Percentiles rank a stretch among this genome's conserved stretches.
phyloP scores from a whole-genome alignment of 176 grass and related monocot genomes.

The Alloteropsis semialata region DNA sequence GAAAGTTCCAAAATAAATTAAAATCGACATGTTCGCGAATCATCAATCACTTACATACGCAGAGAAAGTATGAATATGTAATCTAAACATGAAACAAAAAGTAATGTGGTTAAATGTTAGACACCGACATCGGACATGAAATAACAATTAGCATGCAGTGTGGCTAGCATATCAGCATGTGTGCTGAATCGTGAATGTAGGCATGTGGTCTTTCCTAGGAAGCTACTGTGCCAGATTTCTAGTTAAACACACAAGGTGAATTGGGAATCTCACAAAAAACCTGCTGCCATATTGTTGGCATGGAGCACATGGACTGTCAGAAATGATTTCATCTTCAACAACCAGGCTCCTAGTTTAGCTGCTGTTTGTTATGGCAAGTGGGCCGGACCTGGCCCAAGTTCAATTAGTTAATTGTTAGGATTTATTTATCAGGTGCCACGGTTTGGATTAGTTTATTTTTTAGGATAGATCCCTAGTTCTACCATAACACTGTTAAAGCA shows the following conservation, averaged over 20 bases:
- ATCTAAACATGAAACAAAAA: conserved; percentile 13
- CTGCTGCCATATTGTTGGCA: too few relatives aligned
- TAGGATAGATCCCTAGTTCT: too few relatives aligned
- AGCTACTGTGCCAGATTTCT: background rate
- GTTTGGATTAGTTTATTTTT: too few relatives aligned
- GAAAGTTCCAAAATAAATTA: background rate
- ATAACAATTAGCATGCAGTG: background rate
- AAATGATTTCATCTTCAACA: too few relatives aligned
- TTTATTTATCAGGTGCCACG: too few relatives aligned
- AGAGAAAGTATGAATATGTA: background rate
- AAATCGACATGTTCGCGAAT: background rate
- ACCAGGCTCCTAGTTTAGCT: too few relatives aligned
- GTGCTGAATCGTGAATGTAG: background rate
- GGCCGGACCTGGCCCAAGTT: too few relatives aligned
- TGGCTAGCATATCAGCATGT: background rate
- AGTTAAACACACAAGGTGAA: background rate
- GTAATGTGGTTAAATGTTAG: background rate
- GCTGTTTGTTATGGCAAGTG: too few relatives aligned
- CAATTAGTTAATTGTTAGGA: too few relatives aligned
- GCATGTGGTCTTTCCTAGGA: background rate
- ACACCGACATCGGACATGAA: background rate
- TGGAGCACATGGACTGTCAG: too few relatives aligned
- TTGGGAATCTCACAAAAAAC: background rate
- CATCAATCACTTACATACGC: background rate
- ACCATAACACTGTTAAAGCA: too few relatives aligned